Conservation (phyloP, 495 filamentous ascomycete species). For the Collariella sp. region DNA sequence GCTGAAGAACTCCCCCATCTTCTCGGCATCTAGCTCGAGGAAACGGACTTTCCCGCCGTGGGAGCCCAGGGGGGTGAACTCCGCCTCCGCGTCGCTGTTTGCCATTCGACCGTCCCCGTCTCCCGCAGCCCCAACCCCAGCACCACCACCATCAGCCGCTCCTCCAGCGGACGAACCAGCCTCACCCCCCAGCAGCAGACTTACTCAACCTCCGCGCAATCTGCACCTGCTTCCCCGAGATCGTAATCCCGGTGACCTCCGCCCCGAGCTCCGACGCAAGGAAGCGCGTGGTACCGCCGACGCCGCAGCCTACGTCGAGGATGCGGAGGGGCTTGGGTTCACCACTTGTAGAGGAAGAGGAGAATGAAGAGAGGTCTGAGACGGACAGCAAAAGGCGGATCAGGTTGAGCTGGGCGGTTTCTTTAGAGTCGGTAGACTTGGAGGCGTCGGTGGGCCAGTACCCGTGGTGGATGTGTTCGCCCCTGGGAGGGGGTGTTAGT, state of each 20-base stretch:
- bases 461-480: slow-evolving; percentile 54
- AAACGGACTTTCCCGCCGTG: slow-evolving; percentile 36
- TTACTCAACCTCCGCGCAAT: slow-evolving; percentile 39
- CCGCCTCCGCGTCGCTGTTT: slow-evolving; percentile 9
- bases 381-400: slow-evolving; percentile 43
- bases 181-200: slow-evolving; percentile 24
- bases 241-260: slow-evolving; percentile 48
- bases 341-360: background rate
- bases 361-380: slow-evolving; percentile 20
- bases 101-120: no score
- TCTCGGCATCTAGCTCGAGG: slow-evolving; percentile 51
- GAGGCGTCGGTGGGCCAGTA: slow-evolving; percentile 38
- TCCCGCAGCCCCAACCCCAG: no score
- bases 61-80: slow-evolving; percentile 28
- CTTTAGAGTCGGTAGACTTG: slow-evolving; percentile 38
- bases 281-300: slow-evolving; percentile 48
- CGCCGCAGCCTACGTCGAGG: slow-evolving; percentile 49
- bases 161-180: slow-evolving; percentile 13
- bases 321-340: slow-evolving; percentile 19
- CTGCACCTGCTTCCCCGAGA: slow-evolving; percentile 47
- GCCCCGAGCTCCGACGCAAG: slow-evolving; percentile 40
- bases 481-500: slow-evolving; percentile 28
- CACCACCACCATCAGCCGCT: no score
- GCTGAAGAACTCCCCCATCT: slow-evolving; percentile 43
- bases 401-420: slow-evolving; percentile 44